These are phyloP conservation scores for Colletotrichum higginsianum DNA, from an alignment of 2,329 filamentous ascomycete genomes.

Conservation along the genomic window DNA sequence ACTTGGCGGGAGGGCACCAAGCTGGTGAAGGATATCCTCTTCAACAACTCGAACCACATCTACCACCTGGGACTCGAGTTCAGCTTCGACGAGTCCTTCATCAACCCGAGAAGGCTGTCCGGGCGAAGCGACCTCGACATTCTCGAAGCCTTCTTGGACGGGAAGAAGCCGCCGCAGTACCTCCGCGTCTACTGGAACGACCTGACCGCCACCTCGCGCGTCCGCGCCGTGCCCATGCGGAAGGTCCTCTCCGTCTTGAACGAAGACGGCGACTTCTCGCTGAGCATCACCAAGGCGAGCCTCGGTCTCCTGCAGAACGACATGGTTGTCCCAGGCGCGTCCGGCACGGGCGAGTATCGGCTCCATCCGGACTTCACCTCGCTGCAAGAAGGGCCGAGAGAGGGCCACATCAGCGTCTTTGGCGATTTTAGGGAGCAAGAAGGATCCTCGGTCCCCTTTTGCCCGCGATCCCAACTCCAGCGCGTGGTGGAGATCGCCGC, in stretches of 20 bases:
- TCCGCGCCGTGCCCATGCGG: conserved; percentile 77
- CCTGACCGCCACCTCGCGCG: conserved; percentile 78
- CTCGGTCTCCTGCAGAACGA: conserved; percentile 81
- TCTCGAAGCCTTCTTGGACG: conserved; percentile 59
- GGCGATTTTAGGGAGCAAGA: conserved; percentile 75
- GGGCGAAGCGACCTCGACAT: conserved; percentile 53
- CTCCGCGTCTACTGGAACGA: conserved; percentile 85
- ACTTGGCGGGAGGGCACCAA: conserved; percentile 73
- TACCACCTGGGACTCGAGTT: conserved; percentile 73
- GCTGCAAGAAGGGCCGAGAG: conserved; percentile 70
- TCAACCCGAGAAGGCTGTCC: conserved; percentile 6
- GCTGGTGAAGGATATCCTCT: conserved; percentile 78
- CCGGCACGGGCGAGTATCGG: conserved; percentile 75
- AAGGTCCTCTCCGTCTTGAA: conserved; percentile 65
- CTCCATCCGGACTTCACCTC: conserved; percentile 77
- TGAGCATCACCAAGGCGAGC: conserved; percentile 76
- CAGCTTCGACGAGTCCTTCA: conserved; percentile 46
- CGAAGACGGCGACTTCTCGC: conserved; percentile 59
- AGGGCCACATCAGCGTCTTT: conserved; percentile 76
- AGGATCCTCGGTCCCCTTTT: conserved; percentile 66
- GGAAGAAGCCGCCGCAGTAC: conserved; percentile 71
- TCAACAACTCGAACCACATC: conserved; percentile 82
- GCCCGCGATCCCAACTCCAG: conserved; percentile 76
- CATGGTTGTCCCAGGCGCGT: conserved; percentile 64
- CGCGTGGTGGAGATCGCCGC: conserved; percentile 67